Evolutionary conservation across 805 yeast genomes (phyloP), one percentile per base, ranked within the genome.

Genomic region (Candida chilensis): DNA sequence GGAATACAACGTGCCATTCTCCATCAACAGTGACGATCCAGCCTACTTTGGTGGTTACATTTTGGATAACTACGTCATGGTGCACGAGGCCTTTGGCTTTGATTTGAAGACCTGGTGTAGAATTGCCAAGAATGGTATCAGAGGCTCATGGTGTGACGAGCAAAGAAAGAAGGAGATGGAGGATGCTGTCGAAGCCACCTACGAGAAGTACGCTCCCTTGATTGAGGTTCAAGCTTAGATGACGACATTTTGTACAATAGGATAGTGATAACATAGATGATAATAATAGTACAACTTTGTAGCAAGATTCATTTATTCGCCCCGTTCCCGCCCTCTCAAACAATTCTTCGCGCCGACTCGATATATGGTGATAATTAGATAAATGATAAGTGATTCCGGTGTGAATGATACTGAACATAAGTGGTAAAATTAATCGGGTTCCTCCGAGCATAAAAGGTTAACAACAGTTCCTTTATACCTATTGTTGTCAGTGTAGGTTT

Each of bases 1-100:
- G 29, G 82, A 78, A 6, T 59, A 62, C 18, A 64, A 69, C 37
- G 79, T 82, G 15, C 78, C 85, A 17, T 78, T 84, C 51, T 76
- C 86, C 26, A 62, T 83, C 49, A 84, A 84, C 52, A 74, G 83
- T 3, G 86, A 78, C 47, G 87, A 78, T 47, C 87, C 87, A 24
- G 83, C 92, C 3, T 83, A 83, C 50, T 83, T 83, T 47, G 90
- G 90, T 28, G 90, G 86, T n/a, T 82, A 81, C 53, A 74, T 82
- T 39, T 57, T 83, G 39, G 90, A 83, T 47, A 83, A 82, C 53
- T 83, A 82, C 51, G 47, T 69, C 18, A 70, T 68, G 21, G 83
- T 81, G 17, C 82, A 81, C 37, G 61, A 71, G 32, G 63, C 68
- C 38, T 83, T 83, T 52, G 75, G 76, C 4, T 76, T 84, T 55